Evolutionary conservation across 2,329 filamentous ascomycete species (phyloP), one percentile per base, ranked within the genome.

Genomic region (Aureobasidium sp.): DNA sequence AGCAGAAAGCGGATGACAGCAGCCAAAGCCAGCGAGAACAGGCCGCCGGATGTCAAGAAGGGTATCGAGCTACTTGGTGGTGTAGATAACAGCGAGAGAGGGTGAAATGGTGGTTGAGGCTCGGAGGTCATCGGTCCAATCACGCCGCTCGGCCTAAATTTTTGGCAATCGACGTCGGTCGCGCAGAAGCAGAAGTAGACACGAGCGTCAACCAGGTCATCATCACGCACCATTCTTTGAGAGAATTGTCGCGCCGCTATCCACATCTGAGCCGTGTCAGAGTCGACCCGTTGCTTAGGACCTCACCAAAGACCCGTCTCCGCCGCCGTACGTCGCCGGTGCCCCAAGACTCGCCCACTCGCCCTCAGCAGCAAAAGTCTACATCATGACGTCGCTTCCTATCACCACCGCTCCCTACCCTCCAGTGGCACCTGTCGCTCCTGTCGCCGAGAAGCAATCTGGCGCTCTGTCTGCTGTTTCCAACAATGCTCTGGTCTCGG

Each of bases 401-500:
- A 29, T 34, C 34, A 39, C 48, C 37, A 43, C 57, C 57, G 24
- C 26, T 26, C 60, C 60, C 34, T 43, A 46, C 27, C 48, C 57
- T 51, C 46, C 57, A n/a, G 57, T 55, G 29, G 46, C 46, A 10
- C 57, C 44, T 32, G 56, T 55, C 17, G 50, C 59, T 47, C 56
- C 59, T 17, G 27, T 56, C n/a, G 44, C 48, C 37, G 63, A 64
- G 17, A 59, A 64, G 41, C 46, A 61, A 44, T 50, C 52, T 20
- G 63, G 53, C 46, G 59, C 82, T 68, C 79, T 85, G 70, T 84
- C 85, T 71, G 84, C 91, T 69, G 74, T 96, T 68, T 81, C 84
- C 70, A 83, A 87, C 71, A 96, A 96, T 76, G 84, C 89, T 64
- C 77, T 94, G 70, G 80, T 86, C 62, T 80, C 81, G 62, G 67